These are phyloP conservation scores for Komagataella mondaviorum DNA, from an alignment of 805 yeast genomes.

Conservation along the genomic window DNA sequence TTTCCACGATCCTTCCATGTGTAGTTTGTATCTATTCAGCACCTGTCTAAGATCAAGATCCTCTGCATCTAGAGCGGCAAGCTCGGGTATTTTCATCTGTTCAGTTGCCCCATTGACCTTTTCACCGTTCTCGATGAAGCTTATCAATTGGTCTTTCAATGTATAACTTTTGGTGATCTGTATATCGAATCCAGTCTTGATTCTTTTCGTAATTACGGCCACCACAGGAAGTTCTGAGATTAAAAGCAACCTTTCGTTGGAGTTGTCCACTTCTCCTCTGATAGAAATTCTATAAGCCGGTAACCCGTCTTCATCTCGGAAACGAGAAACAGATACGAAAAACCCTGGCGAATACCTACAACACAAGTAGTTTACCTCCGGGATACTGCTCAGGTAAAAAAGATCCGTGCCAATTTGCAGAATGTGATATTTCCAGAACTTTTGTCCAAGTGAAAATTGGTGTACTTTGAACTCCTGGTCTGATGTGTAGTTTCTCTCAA, in stretches of 20 bases:
- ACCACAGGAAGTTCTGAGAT: not conserved
- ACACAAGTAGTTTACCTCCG: conserved; percentile 42
- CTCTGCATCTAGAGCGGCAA: conserved; percentile 7
- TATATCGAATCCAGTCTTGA: not conserved
- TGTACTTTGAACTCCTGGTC: not conserved
- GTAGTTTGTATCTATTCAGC: conserved; percentile 15
- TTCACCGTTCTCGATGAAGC: not conserved
- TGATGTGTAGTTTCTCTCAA: conserved; percentile 1
- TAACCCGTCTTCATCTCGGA: not conserved
- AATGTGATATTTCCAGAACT: conserved; percentile 55
- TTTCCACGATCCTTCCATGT: conserved; percentile 7
- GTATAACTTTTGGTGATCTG: not conserved
- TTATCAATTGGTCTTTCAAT: not conserved
- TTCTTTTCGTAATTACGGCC: not conserved
- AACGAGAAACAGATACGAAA: conserved; percentile 22
- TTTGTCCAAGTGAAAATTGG: conserved; percentile 5
- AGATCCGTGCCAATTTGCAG: conserved; percentile 34
- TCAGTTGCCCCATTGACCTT: not conserved
- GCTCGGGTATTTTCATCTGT: conserved; percentile 2
- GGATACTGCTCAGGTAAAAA: conserved; percentile 54
- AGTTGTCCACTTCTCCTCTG: not conserved
- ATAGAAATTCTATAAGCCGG: not conserved
- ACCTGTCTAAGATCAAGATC: conserved; percentile 1
- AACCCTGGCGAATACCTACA: conserved; percentile 54
- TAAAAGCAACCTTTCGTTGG: not conserved